Percentiles rank a stretch among this genome's conserved stretches.
Evolutionary conservation across 2,329 filamentous ascomycete species (phyloP).

Genomic region (Aureobasidium lini): DNA sequence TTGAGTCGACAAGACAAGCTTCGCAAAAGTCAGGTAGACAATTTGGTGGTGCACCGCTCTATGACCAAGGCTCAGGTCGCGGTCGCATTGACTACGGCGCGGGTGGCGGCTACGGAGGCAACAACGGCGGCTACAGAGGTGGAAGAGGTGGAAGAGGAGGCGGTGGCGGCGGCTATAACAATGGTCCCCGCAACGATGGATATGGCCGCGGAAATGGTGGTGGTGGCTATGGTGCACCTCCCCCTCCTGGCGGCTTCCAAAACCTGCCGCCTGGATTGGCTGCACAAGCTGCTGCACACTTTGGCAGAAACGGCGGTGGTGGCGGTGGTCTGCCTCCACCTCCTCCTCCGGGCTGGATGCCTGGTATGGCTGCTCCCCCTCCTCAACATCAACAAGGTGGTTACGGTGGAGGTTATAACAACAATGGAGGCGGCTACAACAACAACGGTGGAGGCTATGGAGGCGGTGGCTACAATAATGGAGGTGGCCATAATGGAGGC

Average conservation of each 20-base stretch:
- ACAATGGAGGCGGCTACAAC: constrained; percentile 17
- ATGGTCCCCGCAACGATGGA: constrained; percentile 16
- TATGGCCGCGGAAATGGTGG: constrained; percentile 10
- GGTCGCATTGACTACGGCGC: constrained; percentile 19
- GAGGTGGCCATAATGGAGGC: constrained; percentile 15
- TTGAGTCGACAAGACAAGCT: constrained; percentile 63
- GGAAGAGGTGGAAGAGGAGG: constrained; percentile 16
- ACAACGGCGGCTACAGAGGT: constrained; percentile 13
- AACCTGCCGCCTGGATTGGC: constrained; percentile 28
- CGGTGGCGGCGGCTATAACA: constrained; percentile 19
- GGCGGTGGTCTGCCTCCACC: constrained; percentile 18
- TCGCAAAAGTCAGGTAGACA: constrained; percentile 59
- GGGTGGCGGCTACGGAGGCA: constrained; percentile 1
- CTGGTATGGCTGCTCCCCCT: constrained; percentile 20
- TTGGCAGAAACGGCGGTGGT: constrained; percentile 20
- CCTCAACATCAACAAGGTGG: constrained; percentile 18
- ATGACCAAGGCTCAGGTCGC: constrained; percentile 38
- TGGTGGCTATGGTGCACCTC: constrained; percentile 16
- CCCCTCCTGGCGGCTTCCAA: constrained; percentile 20
- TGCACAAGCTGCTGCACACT: constrained; percentile 27
- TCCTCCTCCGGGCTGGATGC: constrained; percentile 18
- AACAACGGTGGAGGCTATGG: constrained; percentile 14
- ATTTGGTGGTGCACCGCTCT: constrained; percentile 60
- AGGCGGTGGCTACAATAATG: constrained; percentile 18
- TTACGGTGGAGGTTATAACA: constrained; percentile 22